Conservation (phyloP, 495 filamentous ascomycete species). For the Penicillium subrubescens region DNA sequence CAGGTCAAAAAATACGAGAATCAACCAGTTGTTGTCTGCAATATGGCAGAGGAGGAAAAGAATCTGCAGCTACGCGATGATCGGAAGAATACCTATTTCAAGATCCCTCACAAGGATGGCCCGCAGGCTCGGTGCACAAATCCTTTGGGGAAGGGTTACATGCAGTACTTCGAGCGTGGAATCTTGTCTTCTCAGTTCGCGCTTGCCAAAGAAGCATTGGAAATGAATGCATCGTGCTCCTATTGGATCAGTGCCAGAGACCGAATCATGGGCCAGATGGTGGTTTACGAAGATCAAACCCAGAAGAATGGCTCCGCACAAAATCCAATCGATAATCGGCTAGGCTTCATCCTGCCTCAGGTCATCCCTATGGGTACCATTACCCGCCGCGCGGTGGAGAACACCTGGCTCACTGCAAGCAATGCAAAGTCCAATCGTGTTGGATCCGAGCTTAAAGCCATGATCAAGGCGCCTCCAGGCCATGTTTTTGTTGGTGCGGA, state of each 20-base stretch:
- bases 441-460: conserved; percentile 95
- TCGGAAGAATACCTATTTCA: conserved; percentile 71
- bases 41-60: conserved; percentile 79
- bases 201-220: conserved; percentile 89
- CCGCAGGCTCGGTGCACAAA: conserved; percentile 79
- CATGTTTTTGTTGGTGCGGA: conserved; percentile 96
- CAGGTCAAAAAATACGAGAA: conserved; percentile 66
- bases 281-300: conserved; percentile 77
- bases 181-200: conserved; percentile 81
- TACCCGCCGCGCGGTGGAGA: conserved; percentile 94
- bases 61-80: conserved; percentile 67
- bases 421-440: conserved; percentile 96
- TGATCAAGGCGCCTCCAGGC: conserved; percentile 89
- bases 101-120: conserved; percentile 94
- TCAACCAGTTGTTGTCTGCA: conserved; percentile 70
- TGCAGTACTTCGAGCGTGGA: conserved; percentile 88
- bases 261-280: conserved; percentile 89
- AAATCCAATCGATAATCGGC: conserved; percentile 30
- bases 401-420: conserved; percentile 96
- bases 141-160: conserved; percentile 88
- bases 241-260: conserved; percentile 98
- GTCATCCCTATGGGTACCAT: conserved; percentile 99
- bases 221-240: conserved; percentile 98
- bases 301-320: conserved; percentile 18
- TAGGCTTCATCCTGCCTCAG: conserved; percentile 95